A percentile compares a stretch with the other conserved stretches of the same genome.
Evolutionary conservation across 805 yeast genomes (phyloP).

Genomic region (Wickerhamomyces sydowiorum): DNA sequence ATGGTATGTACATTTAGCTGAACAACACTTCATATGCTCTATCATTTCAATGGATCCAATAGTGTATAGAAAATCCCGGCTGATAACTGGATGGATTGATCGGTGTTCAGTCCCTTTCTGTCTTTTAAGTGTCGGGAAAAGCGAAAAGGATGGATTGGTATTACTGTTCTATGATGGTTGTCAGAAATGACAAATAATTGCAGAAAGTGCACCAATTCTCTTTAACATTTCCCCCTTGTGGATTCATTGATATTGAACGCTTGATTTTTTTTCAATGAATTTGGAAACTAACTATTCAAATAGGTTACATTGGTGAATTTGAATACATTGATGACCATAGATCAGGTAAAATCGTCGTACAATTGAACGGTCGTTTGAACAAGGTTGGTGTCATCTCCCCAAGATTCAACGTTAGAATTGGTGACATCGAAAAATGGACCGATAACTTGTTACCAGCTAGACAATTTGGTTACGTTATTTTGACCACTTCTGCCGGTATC

Average conservation of each 20-base stretch:
- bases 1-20: constrained; percentile 67
- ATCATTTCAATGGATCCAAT: neutral
- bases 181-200: neutral
- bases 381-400: constrained; percentile 99
- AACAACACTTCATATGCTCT: constrained; percentile 46
- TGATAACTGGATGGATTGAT: constrained; percentile 98
- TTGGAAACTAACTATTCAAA: neutral
- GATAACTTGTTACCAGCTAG: constrained; percentile 98
- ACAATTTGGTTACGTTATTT: constrained; percentile 97
- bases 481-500: constrained; percentile 98
- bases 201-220: neutral
- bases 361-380: constrained; percentile 97
- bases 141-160: constrained; percentile 13
- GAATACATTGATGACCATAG: constrained; percentile 99
- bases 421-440: constrained; percentile 97
- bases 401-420: constrained; percentile 95
- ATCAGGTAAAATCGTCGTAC: constrained; percentile 95
- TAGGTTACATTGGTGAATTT: constrained; percentile 92
- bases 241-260: neutral
- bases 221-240: neutral
- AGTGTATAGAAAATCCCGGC: constrained; percentile 48
- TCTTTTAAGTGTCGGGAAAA: constrained; percentile 98
- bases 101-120: constrained; percentile 86
- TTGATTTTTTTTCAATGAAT: neutral
- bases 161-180: constrained; percentile 5